Evolutionary conservation across 306 rosid species (phyloP).

Genomic region (Ceratonia siliqua): DNA sequence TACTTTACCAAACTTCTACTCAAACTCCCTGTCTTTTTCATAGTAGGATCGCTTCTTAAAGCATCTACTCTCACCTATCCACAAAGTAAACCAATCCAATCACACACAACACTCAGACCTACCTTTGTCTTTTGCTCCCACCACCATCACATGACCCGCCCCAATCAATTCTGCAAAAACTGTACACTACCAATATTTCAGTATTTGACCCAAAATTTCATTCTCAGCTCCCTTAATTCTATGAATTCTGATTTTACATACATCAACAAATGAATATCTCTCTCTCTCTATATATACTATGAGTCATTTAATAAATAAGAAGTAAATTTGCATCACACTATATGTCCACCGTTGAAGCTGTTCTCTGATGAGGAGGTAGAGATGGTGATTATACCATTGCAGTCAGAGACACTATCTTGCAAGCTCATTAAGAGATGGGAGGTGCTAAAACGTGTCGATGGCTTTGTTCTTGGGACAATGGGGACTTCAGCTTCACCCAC

Average conservation of each 20-base stretch:
- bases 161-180: conserved; percentile 31
- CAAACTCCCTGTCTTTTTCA: background rate
- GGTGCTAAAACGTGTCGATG: conserved; percentile 67
- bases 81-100: background rate
- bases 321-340: conserved; percentile 49
- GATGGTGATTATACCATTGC: conserved; percentile 70
- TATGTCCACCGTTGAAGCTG: conserved; percentile 55
- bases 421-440: conserved; percentile 66
- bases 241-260: conserved; percentile 50
- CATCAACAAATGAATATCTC: conserved; percentile 50
- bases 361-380: conserved; percentile 71
- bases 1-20: background rate
- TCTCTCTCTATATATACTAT: conserved; percentile 39
- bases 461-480: conserved; percentile 73
- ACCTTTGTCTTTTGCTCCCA: background rate
- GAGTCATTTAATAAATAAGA: too few species aligned
- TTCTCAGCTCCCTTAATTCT: conserved; percentile 31
- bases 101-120: background rate
- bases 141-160: conserved; percentile 29
- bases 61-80: background rate
- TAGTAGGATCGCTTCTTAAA: background rate
- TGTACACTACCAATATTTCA: conserved; percentile 26
- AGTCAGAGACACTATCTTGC: conserved; percentile 93
- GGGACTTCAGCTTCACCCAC: conserved; percentile 89
- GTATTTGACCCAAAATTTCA: conserved; percentile 33